phyloP scores from a whole-genome alignment of 768 basidiomycete species.

The Psilocybe sp. region DNA sequence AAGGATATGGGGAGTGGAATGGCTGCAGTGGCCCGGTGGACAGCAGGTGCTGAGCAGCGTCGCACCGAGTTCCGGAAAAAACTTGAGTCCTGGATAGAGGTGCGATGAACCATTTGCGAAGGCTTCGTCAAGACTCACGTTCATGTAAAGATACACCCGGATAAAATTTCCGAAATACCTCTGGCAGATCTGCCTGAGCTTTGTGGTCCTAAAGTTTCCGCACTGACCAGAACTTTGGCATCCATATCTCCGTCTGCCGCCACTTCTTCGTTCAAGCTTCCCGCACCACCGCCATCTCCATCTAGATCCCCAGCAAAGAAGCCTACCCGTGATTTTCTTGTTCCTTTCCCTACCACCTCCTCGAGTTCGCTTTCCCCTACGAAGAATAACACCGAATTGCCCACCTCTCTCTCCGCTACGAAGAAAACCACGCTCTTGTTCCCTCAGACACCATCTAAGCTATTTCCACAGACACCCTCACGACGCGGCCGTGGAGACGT shows the following conservation, averaged over 20 bases:
- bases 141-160: constrained; percentile 47
- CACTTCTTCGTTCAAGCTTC: constrained; percentile 35
- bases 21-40: constrained; percentile 89
- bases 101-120: constrained; percentile 23
- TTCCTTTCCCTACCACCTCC: constrained; percentile 46
- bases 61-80: constrained; percentile 57
- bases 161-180: constrained; percentile 55
- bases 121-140: constrained; percentile 4
- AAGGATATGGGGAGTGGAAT: constrained; percentile 80
- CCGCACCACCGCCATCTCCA: constrained; percentile 39
- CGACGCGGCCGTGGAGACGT: constrained; percentile 38
- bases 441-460: constrained; percentile 49
- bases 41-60: constrained; percentile 62
- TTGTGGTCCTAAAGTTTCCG: constrained; percentile 54
- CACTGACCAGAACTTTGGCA: constrained; percentile 67
- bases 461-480: constrained; percentile 29
- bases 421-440: constrained; percentile 51
- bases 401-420: constrained; percentile 34
- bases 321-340: constrained; percentile 33
- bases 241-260: constrained; percentile 70
- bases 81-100: constrained; percentile 63
- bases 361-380: constrained; percentile 40
- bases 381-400: constrained; percentile 37
- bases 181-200: constrained; percentile 65
- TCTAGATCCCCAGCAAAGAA: constrained; percentile 39